Percentiles rank a stretch among this genome's conserved stretches.
These are phyloP conservation scores for Mycena olivaceomarginata DNA, from an alignment of 768 basidiomycete species.

Conservation along the genomic window DNA sequence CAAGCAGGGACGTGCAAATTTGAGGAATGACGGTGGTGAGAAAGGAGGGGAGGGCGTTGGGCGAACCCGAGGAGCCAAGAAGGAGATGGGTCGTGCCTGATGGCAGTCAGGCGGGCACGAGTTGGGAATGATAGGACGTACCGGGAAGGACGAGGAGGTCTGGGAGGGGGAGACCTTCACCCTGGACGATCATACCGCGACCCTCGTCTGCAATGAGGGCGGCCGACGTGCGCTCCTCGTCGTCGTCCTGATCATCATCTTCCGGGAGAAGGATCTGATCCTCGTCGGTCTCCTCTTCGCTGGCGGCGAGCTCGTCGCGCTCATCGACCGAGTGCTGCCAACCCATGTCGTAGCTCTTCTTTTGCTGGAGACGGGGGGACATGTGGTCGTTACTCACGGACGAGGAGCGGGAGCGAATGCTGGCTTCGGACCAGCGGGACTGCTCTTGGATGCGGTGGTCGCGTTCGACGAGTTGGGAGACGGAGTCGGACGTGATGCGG, in stretches of 20 bases:
- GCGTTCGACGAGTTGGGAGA: conserved; percentile 76
- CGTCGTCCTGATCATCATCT: conserved; percentile 69
- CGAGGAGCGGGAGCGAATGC: conserved; percentile 82
- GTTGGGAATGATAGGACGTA: conserved; percentile 58
- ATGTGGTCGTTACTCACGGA: conserved; percentile 67
- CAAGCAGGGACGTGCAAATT: conserved; percentile 87
- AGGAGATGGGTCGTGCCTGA: conserved; percentile 96
- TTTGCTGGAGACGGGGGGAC: conserved; percentile 71
- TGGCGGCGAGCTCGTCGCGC: conserved; percentile 77
- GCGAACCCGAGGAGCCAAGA: conserved; percentile 87
- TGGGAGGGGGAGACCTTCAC: conserved; percentile 75
- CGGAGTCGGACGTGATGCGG: conserved; percentile 80
- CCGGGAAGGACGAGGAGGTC: conserved; percentile 84
- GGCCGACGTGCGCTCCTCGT: conserved; percentile 86
- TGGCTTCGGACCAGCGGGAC: conserved; percentile 84
- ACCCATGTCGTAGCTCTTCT: conserved; percentile 85
- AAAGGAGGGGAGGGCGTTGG: conserved; percentile 86
- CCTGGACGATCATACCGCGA: conserved; percentile 87
- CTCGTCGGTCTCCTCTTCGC: conserved; percentile 76
- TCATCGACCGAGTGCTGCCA: conserved; percentile 84
- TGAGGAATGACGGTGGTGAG: conserved; percentile 82
- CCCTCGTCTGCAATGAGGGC: conserved; percentile 90
- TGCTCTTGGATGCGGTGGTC: conserved; percentile 75
- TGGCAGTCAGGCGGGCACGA: conserved; percentile 29
- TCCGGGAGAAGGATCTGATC: conserved; percentile 65